Evolutionary conservation across 1,284 basidiomycete genomes (phyloP), one percentile per base, ranked within the genome.

Genomic region (Cerrena zonata): DNA sequence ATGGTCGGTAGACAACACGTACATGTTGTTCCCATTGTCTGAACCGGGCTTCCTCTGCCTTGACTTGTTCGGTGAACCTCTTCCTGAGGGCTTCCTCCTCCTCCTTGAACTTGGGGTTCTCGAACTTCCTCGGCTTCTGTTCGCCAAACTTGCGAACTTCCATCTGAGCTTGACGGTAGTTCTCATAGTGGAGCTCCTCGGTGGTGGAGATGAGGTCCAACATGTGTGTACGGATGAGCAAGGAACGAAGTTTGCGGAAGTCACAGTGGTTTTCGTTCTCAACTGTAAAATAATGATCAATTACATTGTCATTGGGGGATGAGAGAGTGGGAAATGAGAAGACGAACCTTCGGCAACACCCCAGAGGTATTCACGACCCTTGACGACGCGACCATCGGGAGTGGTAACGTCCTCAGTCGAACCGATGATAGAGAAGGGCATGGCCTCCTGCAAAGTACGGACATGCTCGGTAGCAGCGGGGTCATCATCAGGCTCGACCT

Each of bases 71-170:
- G 27, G 95, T 99, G 73, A 99, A 99, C 55, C 94, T 84, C 79
- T 95, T 97, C 64, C 95, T 79, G 57, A 99, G 81, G 56, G 85
- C 78, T 71, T 99, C 95, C 69, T 99, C 95, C 72, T 99, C 95
- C 71, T 99, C 96, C 78, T 95, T 95, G 85, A 96, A 99, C 74
- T 98, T 98, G 63, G 96, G 96, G 73, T 99, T 99, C 74, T 99
- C 95, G 59, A 94, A 78, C 77, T 97, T 98, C 82, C 94, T 95
- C 62, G 96, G 92, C 77, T 98, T 98, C 60, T 94, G 86, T 72
- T 99, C 96, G 60, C 95, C 95, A 60, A 94, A 96, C 75, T 99
- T 99, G 73, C 96, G 87, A 18, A 95, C 98, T 79, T 99, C 96
- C 96, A 99, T 98, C 76, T 99, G 96, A 58, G 92, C 82, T 66